Conservation (phyloP, 2,329 filamentous ascomycete genomes). For the Aspergillus pseudoglaucus region DNA sequence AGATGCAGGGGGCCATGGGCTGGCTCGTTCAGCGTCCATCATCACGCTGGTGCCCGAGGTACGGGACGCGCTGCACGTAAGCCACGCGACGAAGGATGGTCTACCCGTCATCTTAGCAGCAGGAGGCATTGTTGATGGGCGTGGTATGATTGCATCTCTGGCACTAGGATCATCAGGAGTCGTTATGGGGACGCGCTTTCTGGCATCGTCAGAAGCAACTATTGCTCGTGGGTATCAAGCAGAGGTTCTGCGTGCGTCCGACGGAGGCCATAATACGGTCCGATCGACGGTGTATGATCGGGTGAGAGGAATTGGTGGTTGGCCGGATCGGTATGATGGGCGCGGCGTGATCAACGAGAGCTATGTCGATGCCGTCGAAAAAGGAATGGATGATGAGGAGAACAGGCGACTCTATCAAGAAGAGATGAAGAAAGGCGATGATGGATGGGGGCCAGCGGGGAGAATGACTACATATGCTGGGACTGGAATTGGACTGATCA, state of each 20-base stretch:
- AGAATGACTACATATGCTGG: conserved; percentile 59
- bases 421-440: conserved; percentile 47
- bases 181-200: conserved; percentile 59
- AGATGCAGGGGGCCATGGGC: conserved; percentile 51
- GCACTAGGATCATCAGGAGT: conserved; percentile 49
- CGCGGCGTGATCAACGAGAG: conserved; percentile 54
- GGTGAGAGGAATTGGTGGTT: conserved; percentile 50
- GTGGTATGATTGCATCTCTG: conserved; percentile 46
- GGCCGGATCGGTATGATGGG: conserved; percentile 53
- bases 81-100: conserved; percentile 9
- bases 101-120: conserved; percentile 45
- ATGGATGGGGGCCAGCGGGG: conserved; percentile 47
- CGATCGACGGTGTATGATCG: conserved; percentile 49
- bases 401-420: conserved; percentile 40
- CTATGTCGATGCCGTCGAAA: conserved; percentile 36
- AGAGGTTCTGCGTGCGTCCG: conserved; percentile 43
- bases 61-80: conserved; percentile 31
- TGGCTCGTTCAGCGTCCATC: conserved; percentile 40
- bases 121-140: conserved; percentile 49
- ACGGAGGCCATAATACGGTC: conserved; percentile 48
- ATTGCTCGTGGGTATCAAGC: conserved; percentile 46
- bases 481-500: conserved; percentile 54
- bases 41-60: conserved; percentile 48
- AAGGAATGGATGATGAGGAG: conserved; percentile 34
- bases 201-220: conserved; percentile 47